phyloP scores from a whole-genome alignment of 768 basidiomycete genomes.

The Guyanaporus albipodus region DNA sequence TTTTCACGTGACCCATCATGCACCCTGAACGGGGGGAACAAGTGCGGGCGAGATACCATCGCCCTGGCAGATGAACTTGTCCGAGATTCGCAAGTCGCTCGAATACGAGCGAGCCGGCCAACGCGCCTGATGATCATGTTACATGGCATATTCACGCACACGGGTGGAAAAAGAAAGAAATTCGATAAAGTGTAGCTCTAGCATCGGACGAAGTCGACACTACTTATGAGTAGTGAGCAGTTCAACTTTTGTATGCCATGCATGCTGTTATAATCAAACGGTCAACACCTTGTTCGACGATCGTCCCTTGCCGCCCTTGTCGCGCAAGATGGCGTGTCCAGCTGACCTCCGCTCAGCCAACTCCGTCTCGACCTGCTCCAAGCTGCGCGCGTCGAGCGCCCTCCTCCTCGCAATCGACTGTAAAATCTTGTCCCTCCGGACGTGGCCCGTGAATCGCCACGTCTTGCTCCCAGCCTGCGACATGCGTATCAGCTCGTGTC shows the following conservation, averaged over 20 bases:
- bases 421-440: constrained; percentile 48
- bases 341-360: constrained; percentile 24
- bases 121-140: constrained; percentile 8
- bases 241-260: no score
- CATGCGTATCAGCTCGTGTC: constrained; percentile 32
- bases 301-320: constrained; percentile 15
- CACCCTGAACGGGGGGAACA: no score
- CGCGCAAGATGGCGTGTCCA: constrained; percentile 22
- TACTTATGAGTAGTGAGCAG: background rate
- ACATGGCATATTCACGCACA: no score
- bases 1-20: no score
- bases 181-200: constrained; percentile 22
- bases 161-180: background rate
- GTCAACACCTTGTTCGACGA: constrained; percentile 8
- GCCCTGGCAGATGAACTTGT: constrained; percentile 27
- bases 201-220: constrained; percentile 5
- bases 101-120: constrained; percentile 20
- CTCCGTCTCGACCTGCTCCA: constrained; percentile 36
- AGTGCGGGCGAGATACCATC: constrained; percentile 28
- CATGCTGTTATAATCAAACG: background rate
- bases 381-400: constrained; percentile 38
- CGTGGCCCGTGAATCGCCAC: constrained; percentile 39
- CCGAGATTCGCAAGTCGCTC: constrained; percentile 32
- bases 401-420: constrained; percentile 47
- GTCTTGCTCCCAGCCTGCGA: constrained; percentile 35